Evolutionary conservation across 768 basidiomycete genomes (phyloP).

Genomic region (Hypholoma fasciculare): DNA sequence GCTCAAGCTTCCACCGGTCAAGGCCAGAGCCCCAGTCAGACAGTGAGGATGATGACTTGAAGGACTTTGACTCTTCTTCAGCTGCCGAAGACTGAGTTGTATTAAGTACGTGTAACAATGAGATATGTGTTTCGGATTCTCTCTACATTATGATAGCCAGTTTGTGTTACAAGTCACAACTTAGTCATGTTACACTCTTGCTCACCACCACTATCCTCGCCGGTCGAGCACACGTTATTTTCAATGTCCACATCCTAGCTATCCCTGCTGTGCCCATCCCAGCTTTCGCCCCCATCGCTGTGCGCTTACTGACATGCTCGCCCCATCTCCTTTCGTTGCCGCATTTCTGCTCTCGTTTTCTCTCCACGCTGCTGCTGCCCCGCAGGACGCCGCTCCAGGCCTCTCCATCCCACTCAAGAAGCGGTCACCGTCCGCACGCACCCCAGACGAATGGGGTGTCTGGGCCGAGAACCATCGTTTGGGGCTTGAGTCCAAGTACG

Average conservation of each 20-base stretch:
- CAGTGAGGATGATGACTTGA: too few relatives aligned
- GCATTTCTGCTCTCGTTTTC: slow-evolving; percentile 13
- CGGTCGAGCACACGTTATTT: not conserved
- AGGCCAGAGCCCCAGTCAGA: too few relatives aligned
- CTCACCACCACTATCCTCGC: not conserved
- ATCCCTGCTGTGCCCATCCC: not conserved
- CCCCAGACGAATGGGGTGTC: slow-evolving; percentile 44
- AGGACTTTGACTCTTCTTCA: too few relatives aligned
- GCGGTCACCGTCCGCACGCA: slow-evolving; percentile 25
- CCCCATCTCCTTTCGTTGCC: not conserved
- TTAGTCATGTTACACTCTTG: too few relatives aligned
- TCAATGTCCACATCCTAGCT: not conserved
- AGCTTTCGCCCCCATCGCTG: not conserved
- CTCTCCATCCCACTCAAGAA: slow-evolving; percentile 30
- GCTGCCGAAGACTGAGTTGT: too few relatives aligned
- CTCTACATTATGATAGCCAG: too few relatives aligned
- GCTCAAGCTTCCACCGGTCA: too few relatives aligned
- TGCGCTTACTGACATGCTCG: not conserved
- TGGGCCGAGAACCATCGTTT: slow-evolving; percentile 57
- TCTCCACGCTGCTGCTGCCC: slow-evolving; percentile 8
- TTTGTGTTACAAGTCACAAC: too few relatives aligned
- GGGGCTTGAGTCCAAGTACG: slow-evolving; percentile 48
- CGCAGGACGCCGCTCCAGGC: slow-evolving; percentile 14
- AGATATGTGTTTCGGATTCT: too few relatives aligned
- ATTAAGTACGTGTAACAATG: too few relatives aligned